phyloP scores from a whole-genome alignment of 164 flowering plant genomes.

The Nelumbo lutea region DNA sequence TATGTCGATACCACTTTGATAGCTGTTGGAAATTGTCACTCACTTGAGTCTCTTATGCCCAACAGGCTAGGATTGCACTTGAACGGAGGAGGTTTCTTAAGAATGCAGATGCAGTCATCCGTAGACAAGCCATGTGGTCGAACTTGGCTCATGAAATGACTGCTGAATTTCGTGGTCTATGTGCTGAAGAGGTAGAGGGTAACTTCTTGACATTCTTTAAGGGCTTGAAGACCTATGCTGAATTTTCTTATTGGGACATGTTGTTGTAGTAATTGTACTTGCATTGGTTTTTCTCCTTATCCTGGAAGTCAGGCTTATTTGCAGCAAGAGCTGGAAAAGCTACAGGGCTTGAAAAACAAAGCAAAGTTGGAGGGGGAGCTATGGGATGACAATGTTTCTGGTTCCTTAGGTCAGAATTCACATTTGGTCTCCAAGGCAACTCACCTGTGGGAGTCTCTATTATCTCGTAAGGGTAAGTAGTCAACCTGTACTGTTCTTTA shows the following conservation, averaged over 20 bases:
- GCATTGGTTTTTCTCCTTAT: conserved; percentile 8
- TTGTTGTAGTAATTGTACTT: not conserved
- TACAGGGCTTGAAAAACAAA: conserved; percentile 81
- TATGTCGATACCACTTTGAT: too few species aligned
- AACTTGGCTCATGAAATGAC: conserved; percentile 99
- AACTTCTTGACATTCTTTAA: conserved; percentile 8
- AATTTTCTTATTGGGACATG: not conserved
- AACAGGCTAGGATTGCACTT: conserved; percentile 94
- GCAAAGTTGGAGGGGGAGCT: conserved; percentile 87
- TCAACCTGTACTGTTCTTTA: not conserved
- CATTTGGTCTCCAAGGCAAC: conserved; percentile 95
- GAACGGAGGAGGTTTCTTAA: conserved; percentile 83
- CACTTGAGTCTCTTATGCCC: conserved; percentile 14
- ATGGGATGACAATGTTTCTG: conserved; percentile 87
- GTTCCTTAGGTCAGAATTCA: conserved; percentile 84
- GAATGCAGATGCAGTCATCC: conserved; percentile 91
- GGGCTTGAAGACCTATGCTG: not conserved
- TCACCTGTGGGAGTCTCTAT: conserved; percentile 91
- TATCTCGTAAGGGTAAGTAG: conserved; percentile 78
- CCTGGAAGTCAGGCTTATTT: conserved; percentile 73
- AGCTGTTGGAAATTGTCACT: not conserved
- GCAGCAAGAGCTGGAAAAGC: conserved; percentile 96
- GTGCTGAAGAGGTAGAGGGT: conserved; percentile 93
- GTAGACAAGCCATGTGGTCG: conserved; percentile 94
- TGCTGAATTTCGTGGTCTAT: conserved; percentile 96